Conservation (phyloP, 192 early-diverging fungal species). For the Podila clonocystis region DNA sequence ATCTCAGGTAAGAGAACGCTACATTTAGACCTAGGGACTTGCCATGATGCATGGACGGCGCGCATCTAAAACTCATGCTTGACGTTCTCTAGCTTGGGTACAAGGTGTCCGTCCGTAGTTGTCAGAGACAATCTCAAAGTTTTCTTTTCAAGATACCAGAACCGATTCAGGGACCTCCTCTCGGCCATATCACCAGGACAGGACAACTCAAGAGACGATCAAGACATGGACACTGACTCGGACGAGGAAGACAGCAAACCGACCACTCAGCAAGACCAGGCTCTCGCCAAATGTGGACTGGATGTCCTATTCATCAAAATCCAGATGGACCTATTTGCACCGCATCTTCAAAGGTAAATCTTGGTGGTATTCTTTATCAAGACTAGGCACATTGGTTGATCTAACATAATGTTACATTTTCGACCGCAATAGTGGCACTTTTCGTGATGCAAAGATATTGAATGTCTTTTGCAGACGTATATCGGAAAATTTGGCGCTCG, state of each 20-base stretch:
- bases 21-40: background rate
- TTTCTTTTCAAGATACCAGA: slow-evolving; percentile 58
- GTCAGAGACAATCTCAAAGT: slow-evolving; percentile 62
- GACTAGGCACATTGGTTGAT: background rate
- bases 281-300: slow-evolving; percentile 23
- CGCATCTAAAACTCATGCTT: background rate
- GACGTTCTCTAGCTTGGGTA: slow-evolving; percentile 52
- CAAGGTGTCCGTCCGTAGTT: slow-evolving; percentile 58
- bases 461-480: slow-evolving; percentile 39
- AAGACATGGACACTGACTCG: slow-evolving; percentile 17
- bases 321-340: slow-evolving; percentile 48
- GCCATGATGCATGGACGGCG: background rate
- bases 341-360: slow-evolving; percentile 28
- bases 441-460: slow-evolving; percentile 24
- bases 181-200: slow-evolving; percentile 3
- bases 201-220: slow-evolving; percentile 2
- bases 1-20: slow-evolving; percentile 44
- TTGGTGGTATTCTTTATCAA: background rate
- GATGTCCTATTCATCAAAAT: slow-evolving; percentile 39
- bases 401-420: background rate
- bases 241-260: background rate
- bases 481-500: slow-evolving; percentile 6
- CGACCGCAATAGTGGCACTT: slow-evolving; percentile 12
- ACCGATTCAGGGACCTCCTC: slow-evolving; percentile 41
- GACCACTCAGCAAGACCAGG: slow-evolving; percentile 11